A percentile compares a stretch with the other conserved stretches of the same genome.
Evolutionary conservation across 139 green algal species (phyloP).

Genomic region (Closterium sp.): DNA sequence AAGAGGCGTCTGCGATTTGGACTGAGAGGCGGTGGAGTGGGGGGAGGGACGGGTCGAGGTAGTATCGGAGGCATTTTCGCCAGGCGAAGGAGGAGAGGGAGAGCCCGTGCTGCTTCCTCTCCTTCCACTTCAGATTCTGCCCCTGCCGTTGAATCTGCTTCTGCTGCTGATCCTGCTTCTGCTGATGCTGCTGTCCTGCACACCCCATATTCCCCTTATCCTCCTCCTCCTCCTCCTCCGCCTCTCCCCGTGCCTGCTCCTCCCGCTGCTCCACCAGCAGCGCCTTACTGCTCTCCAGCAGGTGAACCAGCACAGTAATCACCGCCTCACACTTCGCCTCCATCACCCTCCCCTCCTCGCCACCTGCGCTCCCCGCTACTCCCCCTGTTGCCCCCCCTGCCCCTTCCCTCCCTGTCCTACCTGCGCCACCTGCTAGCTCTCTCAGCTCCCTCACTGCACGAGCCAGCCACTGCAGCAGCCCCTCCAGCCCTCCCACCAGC

Average conservation of each 20-base stretch:
- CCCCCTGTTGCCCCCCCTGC: background rate
- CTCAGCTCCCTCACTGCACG: background rate
- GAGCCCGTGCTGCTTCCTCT: background rate
- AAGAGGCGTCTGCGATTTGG: slow-evolving; percentile 40
- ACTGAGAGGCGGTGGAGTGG: slow-evolving; percentile 4
- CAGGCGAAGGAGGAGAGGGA: slow-evolving; percentile 16
- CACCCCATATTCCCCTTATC: background rate
- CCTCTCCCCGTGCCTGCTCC: background rate
- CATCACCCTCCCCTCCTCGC: background rate
- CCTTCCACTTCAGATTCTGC: background rate
- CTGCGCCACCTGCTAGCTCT: background rate
- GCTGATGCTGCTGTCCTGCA: background rate
- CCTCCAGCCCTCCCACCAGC: background rate
- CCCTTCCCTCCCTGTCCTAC: background rate
- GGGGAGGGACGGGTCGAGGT: slow-evolving; percentile 10
- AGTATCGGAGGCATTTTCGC: slow-evolving; percentile 11
- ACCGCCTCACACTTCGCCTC: slow-evolving; percentile 4
- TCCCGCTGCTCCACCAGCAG: background rate
- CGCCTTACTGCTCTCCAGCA: slow-evolving; percentile 3
- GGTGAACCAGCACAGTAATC: slow-evolving; percentile 41
- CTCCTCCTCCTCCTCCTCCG: background rate
- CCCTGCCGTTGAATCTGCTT: no score
- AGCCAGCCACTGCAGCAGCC: slow-evolving; percentile 17
- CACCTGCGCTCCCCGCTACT: no score
- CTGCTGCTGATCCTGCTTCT: background rate